These are phyloP conservation scores for Raphanus raphanistrum DNA, from an alignment of 345 rosid species.

Conservation along the genomic window DNA sequence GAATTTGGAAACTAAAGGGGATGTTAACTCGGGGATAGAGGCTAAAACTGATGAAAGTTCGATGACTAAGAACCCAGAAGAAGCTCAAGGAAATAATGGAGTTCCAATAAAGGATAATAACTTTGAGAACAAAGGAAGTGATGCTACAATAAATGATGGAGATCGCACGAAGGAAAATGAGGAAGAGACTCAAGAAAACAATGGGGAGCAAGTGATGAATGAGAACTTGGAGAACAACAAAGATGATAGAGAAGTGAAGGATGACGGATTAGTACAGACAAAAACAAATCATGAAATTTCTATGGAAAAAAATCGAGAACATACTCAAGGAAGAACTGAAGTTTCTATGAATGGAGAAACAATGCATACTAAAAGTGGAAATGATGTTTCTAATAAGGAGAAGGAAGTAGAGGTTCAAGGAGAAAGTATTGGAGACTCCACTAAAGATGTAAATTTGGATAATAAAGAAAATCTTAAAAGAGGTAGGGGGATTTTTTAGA, in stretches of 20 bases:
- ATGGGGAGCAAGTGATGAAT: neutral
- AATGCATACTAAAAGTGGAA: neutral
- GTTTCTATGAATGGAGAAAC: neutral
- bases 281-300: neutral
- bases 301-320: conserved; percentile 9
- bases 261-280: neutral
- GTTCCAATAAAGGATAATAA: neutral
- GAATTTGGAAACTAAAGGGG: conserved; percentile 7
- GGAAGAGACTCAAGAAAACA: conserved; percentile 9
- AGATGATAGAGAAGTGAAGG: neutral
- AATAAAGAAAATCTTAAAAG: neutral
- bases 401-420: neutral
- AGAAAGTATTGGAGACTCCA: neutral
- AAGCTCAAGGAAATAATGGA: neutral
- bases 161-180: neutral
- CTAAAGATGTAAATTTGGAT: neutral
- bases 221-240: neutral
- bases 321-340: neutral
- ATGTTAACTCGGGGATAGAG: neutral
- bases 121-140: conserved; percentile 7
- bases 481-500: neutral
- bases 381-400: neutral
- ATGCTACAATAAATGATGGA: neutral
- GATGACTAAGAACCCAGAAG: neutral
- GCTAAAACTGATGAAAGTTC: neutral